Conservation (phyloP, 2,329 filamentous ascomycete genomes). For the Esteya vermicola region DNA sequence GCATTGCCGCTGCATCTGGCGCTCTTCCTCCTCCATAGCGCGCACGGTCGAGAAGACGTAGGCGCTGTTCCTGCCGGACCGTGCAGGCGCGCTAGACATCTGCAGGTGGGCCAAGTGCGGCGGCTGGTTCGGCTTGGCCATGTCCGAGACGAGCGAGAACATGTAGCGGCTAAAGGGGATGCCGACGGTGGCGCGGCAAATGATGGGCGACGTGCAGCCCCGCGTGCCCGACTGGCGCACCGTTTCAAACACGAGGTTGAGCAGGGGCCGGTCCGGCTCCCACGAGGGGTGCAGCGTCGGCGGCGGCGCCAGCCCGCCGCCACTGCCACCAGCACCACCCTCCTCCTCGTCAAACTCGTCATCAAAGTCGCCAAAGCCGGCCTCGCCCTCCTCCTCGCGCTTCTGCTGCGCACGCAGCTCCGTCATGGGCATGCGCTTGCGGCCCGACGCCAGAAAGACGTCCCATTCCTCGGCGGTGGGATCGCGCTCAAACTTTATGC, state of each 20-base stretch:
- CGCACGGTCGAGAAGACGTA: constrained; percentile 22
- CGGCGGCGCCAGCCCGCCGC: constrained; percentile 6
- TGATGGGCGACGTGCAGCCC: constrained; percentile 21
- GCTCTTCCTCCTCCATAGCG: too few relatives aligned
- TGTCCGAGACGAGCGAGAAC: constrained; percentile 16
- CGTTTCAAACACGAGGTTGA: constrained; percentile 20
- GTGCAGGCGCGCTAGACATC: constrained; percentile 21
- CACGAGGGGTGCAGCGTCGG: constrained; percentile 9
- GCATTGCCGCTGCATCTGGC: background rate
- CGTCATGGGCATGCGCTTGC: constrained; percentile 13
- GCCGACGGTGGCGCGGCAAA: constrained; percentile 21
- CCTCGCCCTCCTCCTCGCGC: constrained; percentile 1
- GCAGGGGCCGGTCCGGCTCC: constrained; percentile 21
- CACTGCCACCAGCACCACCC: constrained; percentile 4
- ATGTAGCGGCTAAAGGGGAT: constrained; percentile 21
- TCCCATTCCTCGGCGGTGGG: constrained; percentile 43
- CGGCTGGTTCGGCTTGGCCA: constrained; percentile 23
- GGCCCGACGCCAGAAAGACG: constrained; percentile 36
- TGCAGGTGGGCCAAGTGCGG: constrained; percentile 23
- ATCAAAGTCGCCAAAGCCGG: background rate
- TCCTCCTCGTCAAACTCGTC: constrained; percentile 4
- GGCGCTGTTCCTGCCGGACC: constrained; percentile 24
- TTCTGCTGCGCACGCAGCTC: constrained; percentile 7
- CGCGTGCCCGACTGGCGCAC: constrained; percentile 17
- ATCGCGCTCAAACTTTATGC: constrained; percentile 43